Conservation (phyloP, 1,284 basidiomycete genomes). For the Calocybe gambosa region DNA sequence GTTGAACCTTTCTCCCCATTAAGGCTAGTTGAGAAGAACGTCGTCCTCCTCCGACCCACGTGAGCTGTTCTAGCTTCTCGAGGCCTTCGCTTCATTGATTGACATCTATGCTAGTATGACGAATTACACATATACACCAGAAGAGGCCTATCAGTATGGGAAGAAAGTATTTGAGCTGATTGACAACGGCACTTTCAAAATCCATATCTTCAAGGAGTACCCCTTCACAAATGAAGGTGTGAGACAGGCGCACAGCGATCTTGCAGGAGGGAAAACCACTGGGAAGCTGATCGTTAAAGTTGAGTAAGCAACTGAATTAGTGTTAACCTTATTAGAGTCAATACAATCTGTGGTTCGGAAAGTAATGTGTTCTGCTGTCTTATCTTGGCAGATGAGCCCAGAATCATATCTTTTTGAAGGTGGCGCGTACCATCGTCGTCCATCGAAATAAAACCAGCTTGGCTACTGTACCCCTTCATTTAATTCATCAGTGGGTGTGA, state of each 20-base stretch:
- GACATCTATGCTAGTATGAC: conserved; percentile 33
- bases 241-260: conserved; percentile 72
- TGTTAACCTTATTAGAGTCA: neutral
- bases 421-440: too few species aligned
- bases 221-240: conserved; percentile 80
- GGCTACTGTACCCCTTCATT: too few species aligned
- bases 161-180: conserved; percentile 65
- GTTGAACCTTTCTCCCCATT: conserved; percentile 69
- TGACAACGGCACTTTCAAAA: conserved; percentile 56
- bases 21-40: conserved; percentile 77
- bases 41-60: conserved; percentile 75
- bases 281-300: conserved; percentile 83
- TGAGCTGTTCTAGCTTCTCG: conserved; percentile 29
- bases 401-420: too few species aligned
- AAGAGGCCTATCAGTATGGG: conserved; percentile 66
- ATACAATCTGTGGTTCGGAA: neutral
- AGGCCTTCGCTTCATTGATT: neutral
- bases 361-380: neutral
- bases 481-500: too few species aligned
- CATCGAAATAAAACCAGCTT: too few species aligned
- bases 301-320: conserved; percentile 2
- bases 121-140: conserved; percentile 69
- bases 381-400: too few species aligned
- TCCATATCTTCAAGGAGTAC: conserved; percentile 75
- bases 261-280: conserved; percentile 71